Conservation (phyloP, 768 basidiomycete species). For the Phylloporus sp. region DNA sequence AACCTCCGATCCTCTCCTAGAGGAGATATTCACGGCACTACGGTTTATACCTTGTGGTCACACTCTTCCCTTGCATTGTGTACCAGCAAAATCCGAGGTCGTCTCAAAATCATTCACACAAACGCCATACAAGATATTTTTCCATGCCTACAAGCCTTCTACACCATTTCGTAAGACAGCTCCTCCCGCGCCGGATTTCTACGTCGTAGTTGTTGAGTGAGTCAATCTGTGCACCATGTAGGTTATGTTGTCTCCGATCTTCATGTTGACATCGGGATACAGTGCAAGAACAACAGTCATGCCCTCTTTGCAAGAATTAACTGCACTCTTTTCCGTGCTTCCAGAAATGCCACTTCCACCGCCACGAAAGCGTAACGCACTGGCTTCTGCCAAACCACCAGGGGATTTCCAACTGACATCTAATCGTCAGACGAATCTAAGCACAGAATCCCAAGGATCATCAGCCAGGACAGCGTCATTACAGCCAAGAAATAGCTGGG, state of each 20-base stretch:
- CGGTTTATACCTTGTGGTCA: slow-evolving; percentile 74
- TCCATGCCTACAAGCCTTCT: slow-evolving; percentile 86
- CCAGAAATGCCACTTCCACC: slow-evolving; percentile 61
- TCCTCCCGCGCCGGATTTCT: slow-evolving; percentile 80
- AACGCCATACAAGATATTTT: slow-evolving; percentile 70
- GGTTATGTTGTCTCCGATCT: not conserved
- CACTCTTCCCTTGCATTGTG: slow-evolving; percentile 36
- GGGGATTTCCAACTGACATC: not conserved
- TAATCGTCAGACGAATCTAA: slow-evolving; percentile 3
- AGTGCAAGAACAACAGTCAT: slow-evolving; percentile 83
- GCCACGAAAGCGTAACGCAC: slow-evolving; percentile 40
- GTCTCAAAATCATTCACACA: not conserved
- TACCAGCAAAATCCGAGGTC: slow-evolving; percentile 4
- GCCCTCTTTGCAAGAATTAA: slow-evolving; percentile 77
- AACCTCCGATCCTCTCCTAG: slow-evolving; percentile 36
- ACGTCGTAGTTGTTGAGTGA: slow-evolving; percentile 82
- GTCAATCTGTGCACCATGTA: slow-evolving; percentile 21
- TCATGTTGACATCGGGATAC: slow-evolving; percentile 6
- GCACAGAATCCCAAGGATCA: not conserved
- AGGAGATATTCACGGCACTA: slow-evolving; percentile 60
- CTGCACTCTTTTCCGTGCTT: slow-evolving; percentile 63
- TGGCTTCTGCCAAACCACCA: slow-evolving; percentile 1
- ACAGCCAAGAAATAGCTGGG: not conserved
- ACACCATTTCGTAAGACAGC: slow-evolving; percentile 77
- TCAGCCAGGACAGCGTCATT: not conserved